Evolutionary conservation across 768 basidiomycete species (phyloP), one percentile per base, ranked within the genome.

Genomic region (Amanita rimosa): DNA sequence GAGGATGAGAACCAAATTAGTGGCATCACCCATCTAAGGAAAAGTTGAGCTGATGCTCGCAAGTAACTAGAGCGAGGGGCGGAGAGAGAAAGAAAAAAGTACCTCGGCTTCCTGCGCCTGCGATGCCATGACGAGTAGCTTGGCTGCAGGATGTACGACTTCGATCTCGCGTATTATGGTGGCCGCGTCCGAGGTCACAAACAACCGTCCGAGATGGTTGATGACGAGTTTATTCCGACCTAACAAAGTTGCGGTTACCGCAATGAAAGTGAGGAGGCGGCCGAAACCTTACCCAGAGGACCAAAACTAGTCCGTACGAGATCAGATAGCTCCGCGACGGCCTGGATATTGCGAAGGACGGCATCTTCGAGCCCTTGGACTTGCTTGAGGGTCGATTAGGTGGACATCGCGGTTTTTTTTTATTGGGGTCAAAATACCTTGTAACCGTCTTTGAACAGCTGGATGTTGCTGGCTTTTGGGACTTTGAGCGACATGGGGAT

Each of bases 81-180:
- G 29, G 48, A 50, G 44, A 29, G 21, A 26, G 26, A 6, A 6
- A 1, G 26, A 26, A 26, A 43, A 33, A 11, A 26, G 53, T 50
- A 91, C 93, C 78, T 98, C 95, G 0, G 82, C 64, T 63, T 97
- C 96, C 63, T 98, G 96, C 10, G 95, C 89, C 60, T 97, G 93
- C 22, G 88, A 90, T 22, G 93, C 91, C 92, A 97, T 96, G 11
- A 97, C 95, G n/a, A 98, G 70, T n/a, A 99, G 72, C 63, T 98
- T 99, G 27, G 94, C 96, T 4, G 95, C 96, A 1, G 96, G 96
- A 65, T 99, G 96, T 13, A 98, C 92, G 49, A 99, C 92, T 62
- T 99, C 96, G 61, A 98, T 83, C 69, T 99, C 96, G 55, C 85
- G 78, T 60, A 99, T 92, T 66, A 99, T 98, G 51, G 95, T 98